Conservation (phyloP, 805 yeast genomes). For the Saccharomycopsis microspora region DNA sequence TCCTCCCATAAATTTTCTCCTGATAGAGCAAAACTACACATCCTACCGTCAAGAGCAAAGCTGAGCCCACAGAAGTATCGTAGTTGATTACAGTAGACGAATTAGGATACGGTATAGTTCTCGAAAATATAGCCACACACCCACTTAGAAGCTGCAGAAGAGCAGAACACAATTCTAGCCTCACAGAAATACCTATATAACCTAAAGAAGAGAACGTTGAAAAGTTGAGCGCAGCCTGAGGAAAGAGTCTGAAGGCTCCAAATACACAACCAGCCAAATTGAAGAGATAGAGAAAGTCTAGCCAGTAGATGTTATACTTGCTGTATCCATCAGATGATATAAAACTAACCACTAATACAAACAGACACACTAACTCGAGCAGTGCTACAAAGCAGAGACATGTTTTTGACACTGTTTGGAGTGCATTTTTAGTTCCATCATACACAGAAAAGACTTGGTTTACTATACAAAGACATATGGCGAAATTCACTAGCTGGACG, state of each 20-base stretch:
- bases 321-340: not conserved
- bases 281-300: conserved; percentile 4
- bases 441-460: not conserved
- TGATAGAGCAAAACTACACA: not conserved
- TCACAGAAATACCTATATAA: not conserved
- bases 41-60: not conserved
- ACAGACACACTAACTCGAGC: not conserved
- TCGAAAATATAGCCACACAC: not conserved
- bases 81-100: not conserved
- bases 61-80: not conserved
- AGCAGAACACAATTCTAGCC: not conserved
- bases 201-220: not conserved
- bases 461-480: not conserved
- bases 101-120: not conserved
- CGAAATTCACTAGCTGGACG: not conserved
- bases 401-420: not conserved
- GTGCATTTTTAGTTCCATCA: not conserved
- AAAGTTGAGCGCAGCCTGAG: conserved; percentile 3
- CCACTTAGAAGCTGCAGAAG: not conserved
- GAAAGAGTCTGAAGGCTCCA: conserved; percentile 1
- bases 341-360: not conserved
- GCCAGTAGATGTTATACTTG: conserved; percentile 1
- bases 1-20: not conserved
- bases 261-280: not conserved
- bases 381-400: not conserved